phyloP scores from a whole-genome alignment of 192 early-diverging fungal species.

The Geranomyces michiganensis region DNA sequence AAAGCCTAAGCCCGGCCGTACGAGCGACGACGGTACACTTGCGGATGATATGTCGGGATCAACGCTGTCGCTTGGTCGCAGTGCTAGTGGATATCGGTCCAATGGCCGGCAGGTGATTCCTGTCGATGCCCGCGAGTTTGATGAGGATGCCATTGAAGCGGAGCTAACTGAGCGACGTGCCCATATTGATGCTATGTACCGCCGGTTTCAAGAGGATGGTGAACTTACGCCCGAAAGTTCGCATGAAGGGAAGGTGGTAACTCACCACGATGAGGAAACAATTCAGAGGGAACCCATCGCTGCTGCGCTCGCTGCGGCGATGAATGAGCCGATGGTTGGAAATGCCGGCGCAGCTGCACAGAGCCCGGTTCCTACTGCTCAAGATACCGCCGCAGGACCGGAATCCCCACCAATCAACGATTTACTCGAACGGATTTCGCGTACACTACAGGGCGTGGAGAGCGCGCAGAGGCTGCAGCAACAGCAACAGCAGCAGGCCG shows the following conservation, averaged over 20 bases:
- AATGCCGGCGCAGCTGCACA: too few relatives aligned
- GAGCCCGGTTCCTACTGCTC: too few relatives aligned
- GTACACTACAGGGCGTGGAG: neutral
- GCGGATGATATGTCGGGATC: slow-evolving; percentile 4
- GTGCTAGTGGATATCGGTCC: neutral
- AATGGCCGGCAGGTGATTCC: too few relatives aligned
- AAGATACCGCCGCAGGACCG: too few relatives aligned
- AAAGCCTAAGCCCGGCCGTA: neutral
- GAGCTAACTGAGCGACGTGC: neutral
- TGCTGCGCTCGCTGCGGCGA: too few relatives aligned
- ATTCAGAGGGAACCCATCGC: too few relatives aligned
- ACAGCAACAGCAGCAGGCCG: neutral
- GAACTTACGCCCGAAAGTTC: neutral
- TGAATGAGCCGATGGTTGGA: too few relatives aligned
- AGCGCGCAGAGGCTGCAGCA: neutral
- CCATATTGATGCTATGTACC: neutral
- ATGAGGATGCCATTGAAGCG: neutral
- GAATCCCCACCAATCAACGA: neutral
- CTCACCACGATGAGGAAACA: too few relatives aligned
- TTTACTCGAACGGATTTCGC: neutral
- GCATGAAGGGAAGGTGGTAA: too few relatives aligned
- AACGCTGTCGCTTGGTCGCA: neutral
- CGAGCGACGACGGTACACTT: neutral
- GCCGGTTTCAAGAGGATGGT: neutral
- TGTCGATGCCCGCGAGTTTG: neutral